Evolutionary conservation across 495 filamentous ascomycete species (phyloP), one percentile per base, ranked within the genome.

Genomic region (Tuber aestivum): DNA sequence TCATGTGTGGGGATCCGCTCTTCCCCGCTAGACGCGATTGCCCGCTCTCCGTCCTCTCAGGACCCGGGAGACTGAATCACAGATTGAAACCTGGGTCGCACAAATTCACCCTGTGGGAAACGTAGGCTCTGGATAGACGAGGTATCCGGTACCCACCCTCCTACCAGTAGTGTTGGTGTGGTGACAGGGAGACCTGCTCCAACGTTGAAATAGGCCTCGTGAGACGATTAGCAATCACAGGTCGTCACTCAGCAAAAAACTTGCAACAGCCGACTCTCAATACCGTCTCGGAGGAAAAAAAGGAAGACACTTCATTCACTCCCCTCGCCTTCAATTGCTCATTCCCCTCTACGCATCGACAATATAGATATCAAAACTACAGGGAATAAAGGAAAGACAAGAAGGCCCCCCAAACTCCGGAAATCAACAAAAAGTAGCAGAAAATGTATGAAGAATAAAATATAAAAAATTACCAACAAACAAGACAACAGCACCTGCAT

Each of bases 371-470:
- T 48, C 44, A 68, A 65, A 65, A n/a, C 68, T 48, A 50, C 38
- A 71, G 16, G 70, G 14, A 45, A 44, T 41, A 41, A 44, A 78
- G 37, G 2, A 41, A 38, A 37, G 69, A 32, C 32, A 35, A 65
- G 6, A 65, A 6, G 7, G 12, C 27, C 56, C 56, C 32, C 27
- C 7, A 21, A 78, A 79, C 72, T 69, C 40, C 71, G 41, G 48
- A 61, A 12, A 44, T 27, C 50, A 69, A 73, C 48, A 20, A 21
- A 41, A 61, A 71, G 68, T 21, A 70, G 71, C 41, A 70, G 32
- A 50, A 35, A 72, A 41, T 61, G 74, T 79, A 41, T 65, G 38
- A 79, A 74, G 41, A 75, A 72, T 72, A n/a, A 71, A 65, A 20
- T 68, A 79, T 35, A 70, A 40, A 41, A 73, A 41, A 41, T 41